Evolutionary conservation across 1,284 basidiomycete species (phyloP).

Genomic region (Meira miltonrushii): DNA sequence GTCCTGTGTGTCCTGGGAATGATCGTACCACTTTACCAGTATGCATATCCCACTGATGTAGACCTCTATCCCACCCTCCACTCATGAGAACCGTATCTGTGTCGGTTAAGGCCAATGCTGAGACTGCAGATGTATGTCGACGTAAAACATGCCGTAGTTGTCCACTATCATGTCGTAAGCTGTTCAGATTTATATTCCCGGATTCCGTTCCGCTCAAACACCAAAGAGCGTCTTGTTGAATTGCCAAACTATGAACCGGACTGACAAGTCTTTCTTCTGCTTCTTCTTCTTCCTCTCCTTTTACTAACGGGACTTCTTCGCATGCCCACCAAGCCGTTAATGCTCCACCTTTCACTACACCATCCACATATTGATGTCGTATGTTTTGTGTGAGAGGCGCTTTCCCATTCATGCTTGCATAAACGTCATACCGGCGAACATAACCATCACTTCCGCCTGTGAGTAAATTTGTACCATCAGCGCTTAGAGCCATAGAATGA

Average conservation of each 20-base stretch:
- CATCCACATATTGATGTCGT: slow-evolving; percentile 83
- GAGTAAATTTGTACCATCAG: slow-evolving; percentile 81
- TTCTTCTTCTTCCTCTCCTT: slow-evolving; percentile 41
- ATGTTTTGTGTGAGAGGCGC: slow-evolving; percentile 83
- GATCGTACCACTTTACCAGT: slow-evolving; percentile 74
- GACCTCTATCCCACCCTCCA: slow-evolving; percentile 89
- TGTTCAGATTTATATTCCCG: slow-evolving; percentile 67
- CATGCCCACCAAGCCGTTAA: slow-evolving; percentile 77
- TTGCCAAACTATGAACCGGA: slow-evolving; percentile 44
- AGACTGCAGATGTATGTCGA: slow-evolving; percentile 70
- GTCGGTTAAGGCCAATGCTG: slow-evolving; percentile 72
- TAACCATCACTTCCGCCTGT: slow-evolving; percentile 91
- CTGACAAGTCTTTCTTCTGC: slow-evolving; percentile 35
- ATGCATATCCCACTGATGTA: slow-evolving; percentile 93
- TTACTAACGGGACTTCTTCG: slow-evolving; percentile 54
- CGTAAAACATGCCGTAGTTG: slow-evolving; percentile 68
- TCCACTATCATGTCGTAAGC: slow-evolving; percentile 85
- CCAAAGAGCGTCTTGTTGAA: slow-evolving; percentile 48
- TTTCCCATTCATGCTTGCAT: slow-evolving; percentile 78
- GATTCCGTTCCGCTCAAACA: slow-evolving; percentile 40
- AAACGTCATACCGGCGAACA: slow-evolving; percentile 87
- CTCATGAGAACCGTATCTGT: slow-evolving; percentile 80
- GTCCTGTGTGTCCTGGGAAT: slow-evolving; percentile 77
- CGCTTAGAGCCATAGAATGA: slow-evolving; percentile 74
- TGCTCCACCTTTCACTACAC: slow-evolving; percentile 82